phyloP scores from a whole-genome alignment of 2,329 filamentous ascomycete genomes.

The Fusarium nodosum region DNA sequence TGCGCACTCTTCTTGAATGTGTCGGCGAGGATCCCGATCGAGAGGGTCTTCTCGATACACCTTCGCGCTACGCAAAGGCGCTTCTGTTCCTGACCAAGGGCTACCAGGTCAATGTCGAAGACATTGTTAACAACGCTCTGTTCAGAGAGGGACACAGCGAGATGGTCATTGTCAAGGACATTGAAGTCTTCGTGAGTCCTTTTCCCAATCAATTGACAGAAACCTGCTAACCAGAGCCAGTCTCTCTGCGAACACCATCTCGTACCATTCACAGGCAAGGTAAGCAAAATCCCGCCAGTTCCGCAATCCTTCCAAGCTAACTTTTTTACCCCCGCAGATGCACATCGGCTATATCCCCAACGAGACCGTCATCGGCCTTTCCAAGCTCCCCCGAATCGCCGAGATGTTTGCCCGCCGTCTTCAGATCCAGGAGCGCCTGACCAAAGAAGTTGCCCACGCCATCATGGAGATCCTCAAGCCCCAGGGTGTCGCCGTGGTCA shows the following conservation, averaged over 20 bases:
- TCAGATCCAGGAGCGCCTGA: slow-evolving; percentile 96
- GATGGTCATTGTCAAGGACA: slow-evolving; percentile 97
- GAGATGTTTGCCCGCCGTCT: slow-evolving; percentile 96
- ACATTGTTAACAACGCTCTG: slow-evolving; percentile 92
- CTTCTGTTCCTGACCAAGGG: slow-evolving; percentile 97
- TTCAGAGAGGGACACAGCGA: slow-evolving; percentile 98
- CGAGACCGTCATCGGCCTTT: slow-evolving; percentile 91
- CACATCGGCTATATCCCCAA: slow-evolving; percentile 98
- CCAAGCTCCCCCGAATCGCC: slow-evolving; percentile 93
- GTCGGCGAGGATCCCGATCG: slow-evolving; percentile 76
- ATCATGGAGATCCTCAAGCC: slow-evolving; percentile 94
- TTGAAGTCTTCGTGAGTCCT: slow-evolving; percentile 76
- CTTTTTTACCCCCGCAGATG: slow-evolving; percentile 72
- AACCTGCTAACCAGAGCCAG: slow-evolving; percentile 52
- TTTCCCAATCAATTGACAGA: neutral
- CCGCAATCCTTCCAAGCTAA: slow-evolving; percentile 16
- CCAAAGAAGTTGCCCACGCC: slow-evolving; percentile 94
- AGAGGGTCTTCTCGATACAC: slow-evolving; percentile 75
- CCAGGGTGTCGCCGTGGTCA: slow-evolving; percentile 95
- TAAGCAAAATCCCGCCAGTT: slow-evolving; percentile 55
- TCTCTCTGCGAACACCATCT: slow-evolving; percentile 97
- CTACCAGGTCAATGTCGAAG: slow-evolving; percentile 92
- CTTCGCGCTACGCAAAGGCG: slow-evolving; percentile 92
- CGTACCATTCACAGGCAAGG: slow-evolving; percentile 96
- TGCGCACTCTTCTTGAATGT: slow-evolving; percentile 76